phyloP scores from a whole-genome alignment of 805 yeast genomes.

The Sugiyamaella chiloensis region DNA sequence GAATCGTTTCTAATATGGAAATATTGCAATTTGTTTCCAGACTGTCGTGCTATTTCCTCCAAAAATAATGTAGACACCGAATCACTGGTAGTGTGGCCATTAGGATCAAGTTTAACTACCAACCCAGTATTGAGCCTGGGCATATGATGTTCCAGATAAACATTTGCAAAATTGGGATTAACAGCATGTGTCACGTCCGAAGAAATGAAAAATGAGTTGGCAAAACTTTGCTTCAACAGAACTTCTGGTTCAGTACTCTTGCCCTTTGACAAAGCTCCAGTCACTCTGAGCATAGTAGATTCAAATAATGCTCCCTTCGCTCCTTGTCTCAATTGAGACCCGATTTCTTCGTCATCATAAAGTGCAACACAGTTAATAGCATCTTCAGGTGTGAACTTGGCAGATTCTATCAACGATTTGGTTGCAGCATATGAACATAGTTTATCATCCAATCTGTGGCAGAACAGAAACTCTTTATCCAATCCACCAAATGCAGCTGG shows the following conservation, averaged over 20 bases:
- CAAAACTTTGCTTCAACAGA: constrained; percentile 39
- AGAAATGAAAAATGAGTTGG: constrained; percentile 71
- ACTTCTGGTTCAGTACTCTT: constrained; percentile 30
- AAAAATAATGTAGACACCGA: constrained; percentile 64
- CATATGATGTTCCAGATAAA: constrained; percentile 68
- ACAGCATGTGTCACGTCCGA: constrained; percentile 80
- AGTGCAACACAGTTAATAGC: constrained; percentile 53
- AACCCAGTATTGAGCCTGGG: constrained; percentile 78
- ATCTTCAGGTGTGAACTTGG: constrained; percentile 30
- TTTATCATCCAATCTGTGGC: constrained; percentile 84
- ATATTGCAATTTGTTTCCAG: constrained; percentile 64
- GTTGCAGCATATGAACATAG: constrained; percentile 75
- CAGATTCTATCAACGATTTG: constrained; percentile 51
- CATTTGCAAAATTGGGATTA: constrained; percentile 65
- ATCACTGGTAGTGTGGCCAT: constrained; percentile 81
- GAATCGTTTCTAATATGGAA: constrained; percentile 84
- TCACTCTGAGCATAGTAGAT: constrained; percentile 51
- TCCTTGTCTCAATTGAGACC: constrained; percentile 77
- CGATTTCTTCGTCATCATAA: constrained; percentile 83
- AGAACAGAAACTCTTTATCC: constrained; percentile 69
- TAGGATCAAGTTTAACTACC: constrained; percentile 65
- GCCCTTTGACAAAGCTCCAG: constrained; percentile 13
- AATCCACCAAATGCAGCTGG: constrained; percentile 77
- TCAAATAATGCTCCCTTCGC: constrained; percentile 76
- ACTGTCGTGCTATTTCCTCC: constrained; percentile 62